Percentiles rank a stretch among this genome's conserved stretches.
Conservation (phyloP, 2,329 filamentous ascomycete species). For the Raffaelea deltoideospora region DNA sequence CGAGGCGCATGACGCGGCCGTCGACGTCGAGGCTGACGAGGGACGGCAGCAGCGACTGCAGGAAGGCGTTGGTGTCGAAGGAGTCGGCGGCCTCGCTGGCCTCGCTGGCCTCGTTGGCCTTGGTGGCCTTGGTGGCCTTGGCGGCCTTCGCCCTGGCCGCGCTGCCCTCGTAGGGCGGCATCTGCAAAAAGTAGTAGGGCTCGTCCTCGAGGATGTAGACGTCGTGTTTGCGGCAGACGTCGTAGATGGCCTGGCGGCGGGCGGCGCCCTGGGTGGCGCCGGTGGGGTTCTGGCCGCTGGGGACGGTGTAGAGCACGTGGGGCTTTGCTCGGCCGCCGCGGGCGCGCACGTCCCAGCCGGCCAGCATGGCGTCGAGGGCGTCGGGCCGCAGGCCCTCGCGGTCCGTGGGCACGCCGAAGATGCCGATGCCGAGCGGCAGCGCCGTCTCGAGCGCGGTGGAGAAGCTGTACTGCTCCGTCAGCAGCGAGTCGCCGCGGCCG, state of each 20-base stretch:
- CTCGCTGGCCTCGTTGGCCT: not conserved
- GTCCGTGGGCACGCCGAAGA: slow-evolving; percentile 36
- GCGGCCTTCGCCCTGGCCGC: slow-evolving; percentile 42
- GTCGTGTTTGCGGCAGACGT: slow-evolving; percentile 69
- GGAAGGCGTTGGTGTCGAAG: slow-evolving; percentile 42
- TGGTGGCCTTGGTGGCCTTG: not conserved
- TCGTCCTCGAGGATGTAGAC: slow-evolving; percentile 83
- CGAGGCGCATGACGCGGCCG: slow-evolving; percentile 77
- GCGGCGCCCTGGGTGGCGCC: slow-evolving; percentile 62
- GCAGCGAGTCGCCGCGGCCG: slow-evolving; percentile 56
- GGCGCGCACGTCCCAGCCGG: slow-evolving; percentile 29
- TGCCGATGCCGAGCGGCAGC: slow-evolving; percentile 33
- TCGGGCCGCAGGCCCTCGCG: slow-evolving; percentile 36
- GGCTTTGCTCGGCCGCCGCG: slow-evolving; percentile 31
- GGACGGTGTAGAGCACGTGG: slow-evolving; percentile 43
- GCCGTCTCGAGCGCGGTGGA: slow-evolving; percentile 51
- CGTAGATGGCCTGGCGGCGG: slow-evolving; percentile 59
- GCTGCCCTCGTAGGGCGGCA: slow-evolving; percentile 55
- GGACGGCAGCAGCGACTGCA: slow-evolving; percentile 57
- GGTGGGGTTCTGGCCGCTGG: slow-evolving; percentile 80
- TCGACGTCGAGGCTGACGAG: slow-evolving; percentile 70
- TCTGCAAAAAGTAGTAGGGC: slow-evolving; percentile 88
- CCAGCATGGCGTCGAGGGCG: slow-evolving; percentile 34
- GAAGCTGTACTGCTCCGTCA: slow-evolving; percentile 90
- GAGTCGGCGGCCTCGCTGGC: not conserved